Base-by-base conservation (phyloP, 768 basidiomycete genomes). In the Amanita phalloides region DNA sequence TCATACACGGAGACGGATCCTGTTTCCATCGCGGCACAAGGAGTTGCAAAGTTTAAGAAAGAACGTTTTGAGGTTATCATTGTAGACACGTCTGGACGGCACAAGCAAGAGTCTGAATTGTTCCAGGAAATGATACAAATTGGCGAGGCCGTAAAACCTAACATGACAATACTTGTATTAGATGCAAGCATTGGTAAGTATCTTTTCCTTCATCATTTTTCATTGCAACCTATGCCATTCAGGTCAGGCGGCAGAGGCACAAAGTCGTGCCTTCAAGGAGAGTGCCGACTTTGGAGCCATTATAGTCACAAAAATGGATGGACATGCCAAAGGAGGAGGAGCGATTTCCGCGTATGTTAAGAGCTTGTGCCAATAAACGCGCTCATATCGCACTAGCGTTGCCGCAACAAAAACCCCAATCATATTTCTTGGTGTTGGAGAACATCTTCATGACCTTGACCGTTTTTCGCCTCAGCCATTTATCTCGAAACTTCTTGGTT, bases 121-220 rank as follows among this genome's bases (percentile, higher is more conserved):
- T 99, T 99, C 64, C 73, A 90, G 65, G 96, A 99, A 72, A 99
- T 99, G 96, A 85, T 91, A 39, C 90, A 95, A 67, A 99, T 99
- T 55, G 81, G 89, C 17, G 80, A 85, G 51, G 94, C 94, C 0
- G 94, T 99, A 45, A 84, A 84, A 60, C 96, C 96, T 1, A 83
- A 95, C 65, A 93, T 96, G 92, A 98, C 95, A 2, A 81, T 99
- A 7, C 75, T 99, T 62, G 76, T 99, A 43, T 75, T 99, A 46
- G 96, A 99, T 66, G 96, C 96, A 3, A 97, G 95, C 60, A 99
- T 99, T 61, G 91, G 89, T 85, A 59, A 42, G 67, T 61, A 25
- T 13, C 4, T 32, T 25, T n/a, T 28, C 26, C 26, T 7, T 45
- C n/a, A 17, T 32, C 32, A 28, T 36, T 1, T 21, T 7, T 35